Conservation (phyloP, 208 protist species). For the Acanthamoeba lenticulata region DNA sequence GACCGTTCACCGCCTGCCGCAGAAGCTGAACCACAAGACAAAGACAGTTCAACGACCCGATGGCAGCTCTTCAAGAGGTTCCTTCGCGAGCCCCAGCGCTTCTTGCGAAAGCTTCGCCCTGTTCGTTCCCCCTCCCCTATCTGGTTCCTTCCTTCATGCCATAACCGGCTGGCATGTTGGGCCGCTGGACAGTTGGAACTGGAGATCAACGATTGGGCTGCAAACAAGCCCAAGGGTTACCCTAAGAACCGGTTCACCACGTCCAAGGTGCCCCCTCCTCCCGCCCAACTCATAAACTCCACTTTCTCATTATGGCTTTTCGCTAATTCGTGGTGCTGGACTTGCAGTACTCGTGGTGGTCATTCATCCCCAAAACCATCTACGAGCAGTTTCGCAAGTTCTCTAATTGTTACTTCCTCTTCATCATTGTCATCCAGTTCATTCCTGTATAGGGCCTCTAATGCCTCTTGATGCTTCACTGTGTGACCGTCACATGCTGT, state of each 20-base stretch:
- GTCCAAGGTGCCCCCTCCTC: background rate
- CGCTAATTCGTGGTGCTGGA: background rate
- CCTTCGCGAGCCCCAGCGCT: too few relatives aligned
- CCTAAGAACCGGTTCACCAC: slow-evolving; percentile 37
- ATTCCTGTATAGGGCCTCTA: slow-evolving; percentile 87
- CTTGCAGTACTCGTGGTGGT: slow-evolving; percentile 74
- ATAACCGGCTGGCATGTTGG: background rate
- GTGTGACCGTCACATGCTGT: slow-evolving; percentile 84
- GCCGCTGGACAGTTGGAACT: background rate
- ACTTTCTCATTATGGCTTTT: too few relatives aligned
- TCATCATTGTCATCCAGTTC: slow-evolving; percentile 78
- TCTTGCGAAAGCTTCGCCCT: too few relatives aligned
- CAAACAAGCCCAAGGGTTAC: background rate
- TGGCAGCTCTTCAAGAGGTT: too few relatives aligned
- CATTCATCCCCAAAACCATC: slow-evolving; percentile 96
- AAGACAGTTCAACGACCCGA: too few relatives aligned
- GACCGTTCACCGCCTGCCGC: too few relatives aligned
- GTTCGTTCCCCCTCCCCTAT: too few relatives aligned
- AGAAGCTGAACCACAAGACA: too few relatives aligned
- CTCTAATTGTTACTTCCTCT: slow-evolving; percentile 97
- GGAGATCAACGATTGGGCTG: background rate
- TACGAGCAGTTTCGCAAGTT: slow-evolving; percentile 96
- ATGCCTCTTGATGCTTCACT: slow-evolving; percentile 75
- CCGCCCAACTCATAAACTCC: background rate
- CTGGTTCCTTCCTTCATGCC: background rate